Percentiles rank a stretch among this genome's conserved stretches.
Conservation (phyloP, 2,329 filamentous ascomycete genomes). For the Grosmannia serpens region DNA sequence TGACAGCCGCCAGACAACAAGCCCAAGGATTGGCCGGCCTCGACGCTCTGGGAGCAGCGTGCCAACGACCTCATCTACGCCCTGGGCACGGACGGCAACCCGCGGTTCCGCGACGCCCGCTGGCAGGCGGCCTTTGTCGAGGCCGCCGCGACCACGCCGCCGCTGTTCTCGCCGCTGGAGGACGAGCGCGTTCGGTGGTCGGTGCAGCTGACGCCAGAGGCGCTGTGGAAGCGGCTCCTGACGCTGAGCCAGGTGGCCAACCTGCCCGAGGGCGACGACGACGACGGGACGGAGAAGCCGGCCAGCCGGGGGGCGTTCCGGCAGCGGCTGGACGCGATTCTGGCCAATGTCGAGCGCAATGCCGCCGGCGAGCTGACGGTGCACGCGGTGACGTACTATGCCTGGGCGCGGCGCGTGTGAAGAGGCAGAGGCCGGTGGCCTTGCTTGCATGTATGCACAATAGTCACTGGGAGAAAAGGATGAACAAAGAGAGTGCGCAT, state of each 20-base stretch:
- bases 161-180: constrained; percentile 48
- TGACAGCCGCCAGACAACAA: constrained; percentile 45
- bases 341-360: constrained; percentile 47
- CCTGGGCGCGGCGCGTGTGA: constrained; percentile 44
- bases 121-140: constrained; percentile 56
- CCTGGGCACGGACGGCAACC: constrained; percentile 43
- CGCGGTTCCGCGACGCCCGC: constrained; percentile 51
- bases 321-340: constrained; percentile 38
- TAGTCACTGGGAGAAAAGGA: neutral
- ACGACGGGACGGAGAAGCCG: neutral
- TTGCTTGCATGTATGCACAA: neutral
- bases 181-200: constrained; percentile 46
- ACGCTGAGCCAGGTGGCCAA: constrained; percentile 60
- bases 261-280: constrained; percentile 24
- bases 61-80: constrained; percentile 47
- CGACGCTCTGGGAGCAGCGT: constrained; percentile 48
- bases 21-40: constrained; percentile 40
- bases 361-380: constrained; percentile 50
- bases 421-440: too few species aligned
- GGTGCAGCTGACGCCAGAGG: constrained; percentile 44
- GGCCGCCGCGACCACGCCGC: constrained; percentile 26
- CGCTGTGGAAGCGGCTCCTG: constrained; percentile 50
- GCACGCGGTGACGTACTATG: constrained; percentile 52
- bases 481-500: neutral
- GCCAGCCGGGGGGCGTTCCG: constrained; percentile 30